Percentiles rank a stretch among this genome's conserved stretches.
phyloP scores from a whole-genome alignment of 2,329 filamentous ascomycete species.

The Chaetomium sp. region DNA sequence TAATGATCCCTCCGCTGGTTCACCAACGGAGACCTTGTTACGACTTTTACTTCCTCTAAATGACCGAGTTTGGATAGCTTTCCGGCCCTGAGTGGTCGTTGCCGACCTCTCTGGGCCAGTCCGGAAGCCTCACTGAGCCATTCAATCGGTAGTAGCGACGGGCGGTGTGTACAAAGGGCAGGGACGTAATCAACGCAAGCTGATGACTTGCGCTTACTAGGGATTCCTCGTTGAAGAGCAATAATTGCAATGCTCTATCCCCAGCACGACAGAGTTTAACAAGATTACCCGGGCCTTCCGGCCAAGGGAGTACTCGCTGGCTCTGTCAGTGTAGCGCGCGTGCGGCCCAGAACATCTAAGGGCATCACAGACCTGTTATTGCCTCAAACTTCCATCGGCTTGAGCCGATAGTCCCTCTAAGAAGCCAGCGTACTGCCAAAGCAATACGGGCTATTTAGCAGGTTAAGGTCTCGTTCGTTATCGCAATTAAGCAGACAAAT shows the following conservation, averaged over 20 bases:
- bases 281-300: constrained; percentile 48
- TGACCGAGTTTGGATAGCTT: constrained; percentile 5
- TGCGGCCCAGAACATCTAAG: constrained; percentile 40
- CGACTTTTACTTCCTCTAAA: constrained; percentile 9
- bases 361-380: too few species aligned
- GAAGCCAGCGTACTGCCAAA: too few species aligned
- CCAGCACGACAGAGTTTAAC: constrained; percentile 47
- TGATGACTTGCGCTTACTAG: constrained; percentile 50
- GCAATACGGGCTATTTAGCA: too few species aligned
- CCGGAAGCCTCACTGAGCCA: constrained; percentile 8
- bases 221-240: constrained; percentile 50
- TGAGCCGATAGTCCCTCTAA: too few species aligned
- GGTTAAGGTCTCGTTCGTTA: too few species aligned
- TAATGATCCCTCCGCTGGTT: constrained; percentile 11
- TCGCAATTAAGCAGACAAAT: too few species aligned
- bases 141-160: constrained; percentile 22
- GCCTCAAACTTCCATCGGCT: too few species aligned
- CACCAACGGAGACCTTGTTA: constrained; percentile 10
- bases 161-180: constrained; percentile 49
- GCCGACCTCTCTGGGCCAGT: neutral
- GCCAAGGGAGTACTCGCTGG: constrained; percentile 48
- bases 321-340: constrained; percentile 47
- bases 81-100: neutral
- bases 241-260: constrained; percentile 51
- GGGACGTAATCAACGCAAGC: constrained; percentile 48